Percentiles rank a stretch among this genome's conserved stretches.
phyloP scores from a whole-genome alignment of 176 grass and related monocot species.

The Zoysia japonica region DNA sequence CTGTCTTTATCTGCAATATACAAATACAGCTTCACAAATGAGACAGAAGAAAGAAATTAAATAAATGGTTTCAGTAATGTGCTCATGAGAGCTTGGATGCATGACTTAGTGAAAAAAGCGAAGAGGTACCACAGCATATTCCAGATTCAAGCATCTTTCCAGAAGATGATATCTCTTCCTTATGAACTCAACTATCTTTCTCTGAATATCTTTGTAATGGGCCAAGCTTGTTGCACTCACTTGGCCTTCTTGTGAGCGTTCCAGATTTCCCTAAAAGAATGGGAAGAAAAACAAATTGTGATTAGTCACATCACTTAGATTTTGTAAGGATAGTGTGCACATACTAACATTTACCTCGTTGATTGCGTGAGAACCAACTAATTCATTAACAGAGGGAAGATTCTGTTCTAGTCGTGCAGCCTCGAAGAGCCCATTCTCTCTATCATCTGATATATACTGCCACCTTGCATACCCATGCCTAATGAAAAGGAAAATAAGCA shows the following conservation, averaged over 20 bases:
- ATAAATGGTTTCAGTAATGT: background rate
- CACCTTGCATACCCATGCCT: constrained; percentile 99
- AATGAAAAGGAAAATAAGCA: constrained; percentile 18
- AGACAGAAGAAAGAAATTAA: background rate
- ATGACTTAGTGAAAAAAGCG: background rate
- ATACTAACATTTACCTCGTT: constrained; percentile 61
- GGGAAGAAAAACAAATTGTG: constrained; percentile 5
- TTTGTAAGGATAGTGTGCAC: constrained; percentile 27
- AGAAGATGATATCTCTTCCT: constrained; percentile 93
- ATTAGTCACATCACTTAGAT: background rate
- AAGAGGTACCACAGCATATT: constrained; percentile 83
- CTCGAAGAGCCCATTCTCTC: constrained; percentile 71
- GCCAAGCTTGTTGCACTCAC: constrained; percentile 43
- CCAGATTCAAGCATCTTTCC: constrained; percentile 85
- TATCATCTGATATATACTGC: constrained; percentile 92
- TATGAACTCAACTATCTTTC: constrained; percentile 86
- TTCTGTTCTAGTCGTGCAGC: constrained; percentile 72
- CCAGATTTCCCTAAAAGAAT: constrained; percentile 65
- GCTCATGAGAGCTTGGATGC: constrained; percentile 3
- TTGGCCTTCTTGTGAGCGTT: constrained; percentile 58
- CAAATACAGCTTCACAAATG: constrained; percentile 14
- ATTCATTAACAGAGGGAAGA: constrained; percentile 63
- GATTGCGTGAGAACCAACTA: constrained; percentile 53
- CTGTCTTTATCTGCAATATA: constrained; percentile 55
- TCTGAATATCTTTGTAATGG: constrained; percentile 82